Base-by-base conservation (phyloP, 2,329 filamentous ascomycete genomes). In the Sclerotinia nivalis region DNA sequence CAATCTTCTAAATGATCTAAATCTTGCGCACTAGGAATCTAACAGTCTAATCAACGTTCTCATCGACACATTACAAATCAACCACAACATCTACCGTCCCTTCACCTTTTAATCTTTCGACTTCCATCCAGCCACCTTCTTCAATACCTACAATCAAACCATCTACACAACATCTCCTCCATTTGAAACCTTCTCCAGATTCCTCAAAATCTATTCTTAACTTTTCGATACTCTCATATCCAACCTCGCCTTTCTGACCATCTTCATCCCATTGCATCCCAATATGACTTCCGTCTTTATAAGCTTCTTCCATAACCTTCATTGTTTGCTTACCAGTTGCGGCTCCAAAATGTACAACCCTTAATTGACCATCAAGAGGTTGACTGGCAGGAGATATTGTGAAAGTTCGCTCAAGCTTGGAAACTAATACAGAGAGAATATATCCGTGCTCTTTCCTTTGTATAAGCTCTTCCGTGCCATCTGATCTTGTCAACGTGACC, bases 121-220 rank as follows among this genome's bases (percentile, higher is more conserved):
- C 85, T 71, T 88, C 86, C 79, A 97, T 87, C 84, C 87, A 90
- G 0, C 93, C 93, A 2, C 86, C 88, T 66, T 83, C 79, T 28
- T 91, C 90, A 0, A 97, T 82, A 70, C 87, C 85, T 4, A 97
- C 87, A 75, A 97, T 96, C 67, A 91, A 93, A 4, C 95, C 95
- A 79, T 98, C 95, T n/a, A 98, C 84, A 78, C 95, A 98, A 20
- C 97, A 86, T 76, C 94, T 88, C 71, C 95, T 85, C 93, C 93
- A 97, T 66, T 88, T 83, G 72, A 74, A 76, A 59, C 82, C 82
- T 31, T 94, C 89, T 34, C 82, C 83, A n/a, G 93, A 88, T 22
- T 86, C 82, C 76, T 96, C 92, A 49, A 93, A 88, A 22, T 86
- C 84, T 60, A 97, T 88, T 70, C 81, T 84, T 25, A 97, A 74